A percentile compares a stretch with the other conserved stretches of the same genome.
These are phyloP conservation scores for Cenchrus americanus DNA, from an alignment of 176 grass and related monocot genomes.

Conservation along the genomic window DNA sequence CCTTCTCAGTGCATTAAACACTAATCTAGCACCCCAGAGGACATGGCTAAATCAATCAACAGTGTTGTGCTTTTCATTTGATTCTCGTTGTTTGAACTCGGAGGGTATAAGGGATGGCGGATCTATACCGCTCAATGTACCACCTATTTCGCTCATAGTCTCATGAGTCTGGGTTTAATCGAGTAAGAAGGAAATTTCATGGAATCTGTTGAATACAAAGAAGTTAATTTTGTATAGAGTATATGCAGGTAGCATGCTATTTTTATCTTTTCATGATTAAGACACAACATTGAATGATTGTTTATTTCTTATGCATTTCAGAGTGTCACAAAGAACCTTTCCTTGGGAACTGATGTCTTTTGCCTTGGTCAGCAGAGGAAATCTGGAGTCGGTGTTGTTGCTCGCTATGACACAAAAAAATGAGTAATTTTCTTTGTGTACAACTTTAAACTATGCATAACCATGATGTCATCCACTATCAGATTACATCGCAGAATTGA, in stretches of 20 bases:
- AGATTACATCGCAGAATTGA: slow-evolving; percentile 8
- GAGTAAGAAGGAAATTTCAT: neutral
- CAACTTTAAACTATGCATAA: neutral
- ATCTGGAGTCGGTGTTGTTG: slow-evolving; percentile 74
- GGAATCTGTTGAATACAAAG: neutral
- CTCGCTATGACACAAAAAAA: slow-evolving; percentile 76
- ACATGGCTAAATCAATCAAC: slow-evolving; percentile 21
- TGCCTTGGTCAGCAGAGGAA: slow-evolving; percentile 72
- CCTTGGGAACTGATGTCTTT: slow-evolving; percentile 69
- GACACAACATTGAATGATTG: neutral
- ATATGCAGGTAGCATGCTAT: neutral
- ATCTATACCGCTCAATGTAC: neutral
- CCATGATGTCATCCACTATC: neutral
- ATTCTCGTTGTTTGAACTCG: slow-evolving; percentile 2
- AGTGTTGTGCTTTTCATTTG: neutral
- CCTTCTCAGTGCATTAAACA: neutral
- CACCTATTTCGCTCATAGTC: neutral
- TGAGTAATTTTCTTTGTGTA: slow-evolving; percentile 48
- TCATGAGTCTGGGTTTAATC: neutral
- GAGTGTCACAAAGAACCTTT: slow-evolving; percentile 82
- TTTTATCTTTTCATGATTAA: neutral
- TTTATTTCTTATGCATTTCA: slow-evolving; percentile 47
- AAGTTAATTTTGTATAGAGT: neutral
- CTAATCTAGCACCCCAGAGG: neutral
- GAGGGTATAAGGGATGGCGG: slow-evolving; percentile 2